Evolutionary conservation across 2,329 filamentous ascomycete genomes (phyloP).

Genomic region (Trichoderma sp.): DNA sequence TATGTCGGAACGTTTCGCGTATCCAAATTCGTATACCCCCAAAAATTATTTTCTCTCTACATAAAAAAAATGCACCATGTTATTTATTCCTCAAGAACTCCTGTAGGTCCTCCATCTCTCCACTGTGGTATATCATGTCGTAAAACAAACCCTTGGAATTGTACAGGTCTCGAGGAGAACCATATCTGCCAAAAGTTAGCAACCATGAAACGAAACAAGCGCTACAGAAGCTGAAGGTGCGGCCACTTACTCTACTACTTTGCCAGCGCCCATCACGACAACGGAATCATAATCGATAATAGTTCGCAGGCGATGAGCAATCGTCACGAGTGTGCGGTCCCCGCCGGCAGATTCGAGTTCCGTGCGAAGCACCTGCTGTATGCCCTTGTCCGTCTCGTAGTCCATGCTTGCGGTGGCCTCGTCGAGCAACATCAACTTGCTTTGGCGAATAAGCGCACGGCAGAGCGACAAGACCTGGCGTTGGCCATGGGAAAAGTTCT

Average conservation of each 20-base stretch:
- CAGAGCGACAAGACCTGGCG: constrained; percentile 57
- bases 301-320: constrained; percentile 55
- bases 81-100: constrained; percentile 29
- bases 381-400: constrained; percentile 54
- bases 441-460: constrained; percentile 52
- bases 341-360: constrained; percentile 45
- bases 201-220: neutral
- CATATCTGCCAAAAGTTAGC: constrained; percentile 33
- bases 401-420: constrained; percentile 60
- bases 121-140: constrained; percentile 55
- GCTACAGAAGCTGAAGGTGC: neutral
- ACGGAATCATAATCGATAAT: constrained; percentile 59
- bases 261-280: constrained; percentile 54
- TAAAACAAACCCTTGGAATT: constrained; percentile 46
- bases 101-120: constrained; percentile 48
- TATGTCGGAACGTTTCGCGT: neutral
- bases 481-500: constrained; percentile 57
- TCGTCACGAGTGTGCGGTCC: constrained; percentile 53
- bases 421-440: constrained; percentile 55
- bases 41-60: neutral
- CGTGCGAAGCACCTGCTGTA: constrained; percentile 50
- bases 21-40: neutral
- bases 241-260: constrained; percentile 49
- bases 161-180: constrained; percentile 47
- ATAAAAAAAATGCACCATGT: neutral